These are phyloP conservation scores for Vitis hybrid DNA, from an alignment of 177 flowering plant species.

Conservation along the genomic window DNA sequence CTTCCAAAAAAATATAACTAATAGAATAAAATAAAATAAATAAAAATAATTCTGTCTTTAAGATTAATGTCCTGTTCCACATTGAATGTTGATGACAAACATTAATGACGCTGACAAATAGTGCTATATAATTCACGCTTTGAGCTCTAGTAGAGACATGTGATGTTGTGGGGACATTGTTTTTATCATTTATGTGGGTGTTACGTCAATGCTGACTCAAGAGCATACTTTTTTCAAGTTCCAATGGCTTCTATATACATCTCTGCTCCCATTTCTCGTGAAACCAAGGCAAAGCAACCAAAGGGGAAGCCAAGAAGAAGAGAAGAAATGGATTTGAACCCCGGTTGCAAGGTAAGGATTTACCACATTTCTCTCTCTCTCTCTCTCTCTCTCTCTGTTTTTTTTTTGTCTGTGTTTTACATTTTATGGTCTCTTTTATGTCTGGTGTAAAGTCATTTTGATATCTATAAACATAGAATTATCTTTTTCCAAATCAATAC, in stretches of 20 bases:
- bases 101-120: too few relatives aligned
- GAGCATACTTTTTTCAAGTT: background rate
- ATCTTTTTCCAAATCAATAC: too few relatives aligned
- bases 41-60: too few relatives aligned
- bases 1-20: too few relatives aligned
- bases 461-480: too few relatives aligned
- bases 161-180: background rate
- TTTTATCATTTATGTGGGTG: background rate
- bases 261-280: background rate
- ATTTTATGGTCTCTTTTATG: background rate
- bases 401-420: background rate
- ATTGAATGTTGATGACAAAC: too few relatives aligned
- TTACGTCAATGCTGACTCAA: background rate
- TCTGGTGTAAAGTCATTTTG: slow-evolving; percentile 5
- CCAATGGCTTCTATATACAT: background rate
- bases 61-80: too few relatives aligned
- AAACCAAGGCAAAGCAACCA: background rate
- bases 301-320: background rate
- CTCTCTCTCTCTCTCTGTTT: background rate
- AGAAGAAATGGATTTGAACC: slow-evolving; percentile 21
- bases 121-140: too few relatives aligned
- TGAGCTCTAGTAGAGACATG: too few relatives aligned
- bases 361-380: too few relatives aligned
- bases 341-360: slow-evolving; percentile 23
- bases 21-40: too few relatives aligned